Evolutionary conservation across 73 alveolate genomes (phyloP), one percentile per base, ranked within the genome.

Genomic region (Paramecium caudatum): DNA sequence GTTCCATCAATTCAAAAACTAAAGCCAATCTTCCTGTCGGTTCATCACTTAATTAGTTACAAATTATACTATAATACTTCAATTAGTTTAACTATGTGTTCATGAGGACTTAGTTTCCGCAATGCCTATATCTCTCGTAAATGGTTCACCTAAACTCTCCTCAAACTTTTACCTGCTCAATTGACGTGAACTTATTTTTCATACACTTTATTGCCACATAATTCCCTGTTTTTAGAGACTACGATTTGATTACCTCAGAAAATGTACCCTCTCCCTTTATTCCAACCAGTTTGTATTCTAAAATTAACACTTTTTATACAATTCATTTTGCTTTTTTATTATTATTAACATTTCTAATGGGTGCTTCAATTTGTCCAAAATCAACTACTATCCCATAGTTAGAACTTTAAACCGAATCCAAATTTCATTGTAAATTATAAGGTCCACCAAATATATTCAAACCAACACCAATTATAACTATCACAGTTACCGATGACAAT

Each of bases 1-100:
- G 93, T 87, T 98, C 99, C 99, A 98, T 98, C 86, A 98, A 93
- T 90, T 98, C 99, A 82, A 98, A 98, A 2, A 98, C 99, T 25
- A 98, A 90, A 5, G 99, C 99, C 21, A 98, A 95, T 47, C 99
- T 93, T 8, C 99, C 99, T 3, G 99, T 97, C 12, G 99, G 99
- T 85, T 98, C 99, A 69, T 98, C 99, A 90, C 96, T 92, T 83
- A 23, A 25, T 55, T 55, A 23, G 23, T 10, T 45, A 25, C 17
- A 46, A 25, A 7, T 82, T 25, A 37, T 92, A 92, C 96, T 95
- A 97, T 46, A 97, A 93, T 1, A 96, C 98, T 78, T 97, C 98
- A 6, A 97, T 94, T 46, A 98, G 91, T 93, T 98, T 97, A 82
- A 98, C 96, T 69, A 98, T 96, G 91, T 98, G 96, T 49, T 98